phyloP scores from a whole-genome alignment of 2,329 filamentous ascomycete genomes.

The Monilinia laxa region DNA sequence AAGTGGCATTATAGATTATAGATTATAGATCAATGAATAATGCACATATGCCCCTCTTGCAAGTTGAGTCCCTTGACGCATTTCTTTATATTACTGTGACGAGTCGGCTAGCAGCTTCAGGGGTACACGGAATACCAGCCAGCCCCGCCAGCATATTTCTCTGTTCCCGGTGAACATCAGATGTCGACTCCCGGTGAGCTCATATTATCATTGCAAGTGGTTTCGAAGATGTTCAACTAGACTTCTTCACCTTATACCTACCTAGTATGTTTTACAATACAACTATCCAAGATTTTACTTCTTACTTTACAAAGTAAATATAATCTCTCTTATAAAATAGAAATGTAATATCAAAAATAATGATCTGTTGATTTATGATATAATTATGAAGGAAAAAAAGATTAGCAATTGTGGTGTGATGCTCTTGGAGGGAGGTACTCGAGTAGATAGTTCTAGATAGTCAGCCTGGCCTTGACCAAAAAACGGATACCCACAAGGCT shows the following conservation, averaged over 20 bases:
- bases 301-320: background rate
- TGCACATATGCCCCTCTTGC: conserved; percentile 10
- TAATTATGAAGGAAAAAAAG: too few relatives aligned
- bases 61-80: background rate
- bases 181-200: background rate
- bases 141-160: background rate
- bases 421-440: too few relatives aligned
- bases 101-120: background rate
- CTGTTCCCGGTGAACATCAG: background rate
- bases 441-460: background rate
- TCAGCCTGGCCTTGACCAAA: conserved; percentile 13
- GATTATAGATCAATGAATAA: conserved; percentile 9
- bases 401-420: background rate
- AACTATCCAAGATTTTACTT: too few relatives aligned
- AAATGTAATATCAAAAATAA: background rate
- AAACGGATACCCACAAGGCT: background rate
- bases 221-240: too few relatives aligned
- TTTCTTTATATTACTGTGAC: background rate
- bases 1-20: conserved; percentile 15
- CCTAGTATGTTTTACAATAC: too few relatives aligned
- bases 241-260: too few relatives aligned
- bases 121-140: background rate
- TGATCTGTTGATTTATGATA: background rate
- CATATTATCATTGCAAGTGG: too few relatives aligned
- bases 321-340: background rate